These are phyloP conservation scores for Scutellaria minor DNA, from an alignment of 257 asterid species.

Conservation along the genomic window DNA sequence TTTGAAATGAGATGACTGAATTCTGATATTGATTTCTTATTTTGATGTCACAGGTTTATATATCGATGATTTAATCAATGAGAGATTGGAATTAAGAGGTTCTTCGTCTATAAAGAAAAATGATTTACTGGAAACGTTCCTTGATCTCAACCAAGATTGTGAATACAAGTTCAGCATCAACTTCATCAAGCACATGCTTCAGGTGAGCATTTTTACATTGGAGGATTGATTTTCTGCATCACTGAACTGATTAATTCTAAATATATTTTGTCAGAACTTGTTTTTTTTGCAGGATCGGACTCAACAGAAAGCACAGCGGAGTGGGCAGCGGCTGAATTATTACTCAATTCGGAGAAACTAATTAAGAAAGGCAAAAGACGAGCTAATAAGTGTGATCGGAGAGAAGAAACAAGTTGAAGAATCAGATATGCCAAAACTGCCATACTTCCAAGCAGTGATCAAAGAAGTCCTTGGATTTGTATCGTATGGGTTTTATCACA, in stretches of 20 bases:
- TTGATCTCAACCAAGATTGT: conserved; percentile 22
- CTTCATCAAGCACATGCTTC: conserved; percentile 32
- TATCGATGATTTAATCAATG: conserved; percentile 9
- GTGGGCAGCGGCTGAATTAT: conserved; percentile 30
- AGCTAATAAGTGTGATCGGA: conserved; percentile 33
- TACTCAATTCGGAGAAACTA: neutral
- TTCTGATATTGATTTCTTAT: conserved; percentile 24
- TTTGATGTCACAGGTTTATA: conserved; percentile 59
- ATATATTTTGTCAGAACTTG: conserved; percentile 31
- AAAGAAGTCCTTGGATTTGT: conserved; percentile 20
- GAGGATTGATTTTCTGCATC: neutral
- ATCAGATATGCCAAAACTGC: conserved; percentile 37
- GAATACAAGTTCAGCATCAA: conserved; percentile 1
- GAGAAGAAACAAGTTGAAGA: conserved; percentile 22
- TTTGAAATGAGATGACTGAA: conserved; percentile 5
- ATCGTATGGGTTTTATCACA: neutral
- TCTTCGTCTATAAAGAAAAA: neutral
- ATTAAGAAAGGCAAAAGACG: conserved; percentile 14
- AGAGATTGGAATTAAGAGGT: conserved; percentile 14
- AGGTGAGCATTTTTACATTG: neutral
- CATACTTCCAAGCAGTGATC: conserved; percentile 28
- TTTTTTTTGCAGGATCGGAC: conserved; percentile 31
- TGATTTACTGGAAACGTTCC: conserved; percentile 32
- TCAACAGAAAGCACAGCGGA: conserved; percentile 32
- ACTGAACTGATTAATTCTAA: too few species aligned